Evolutionary conservation across 176 grass and related monocot species (phyloP), one percentile per base, ranked within the genome.

Genomic region (Cenchrus americanus): DNA sequence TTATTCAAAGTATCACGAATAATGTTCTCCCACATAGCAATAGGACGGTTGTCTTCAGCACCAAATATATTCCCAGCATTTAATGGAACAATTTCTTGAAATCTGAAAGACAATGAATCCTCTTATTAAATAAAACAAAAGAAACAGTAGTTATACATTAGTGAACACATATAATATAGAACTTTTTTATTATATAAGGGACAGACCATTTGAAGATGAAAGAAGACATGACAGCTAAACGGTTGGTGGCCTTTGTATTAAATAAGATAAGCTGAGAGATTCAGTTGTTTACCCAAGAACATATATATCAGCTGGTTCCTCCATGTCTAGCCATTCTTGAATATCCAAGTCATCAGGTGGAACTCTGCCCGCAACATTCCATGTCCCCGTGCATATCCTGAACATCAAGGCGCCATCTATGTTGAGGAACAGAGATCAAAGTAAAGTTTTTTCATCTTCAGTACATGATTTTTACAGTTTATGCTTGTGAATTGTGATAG

Each of bases 11-110:
- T 96, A 76, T 94, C 81, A 82, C 96, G 87, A 77, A 98, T 94
- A 58, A 94, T 89, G 75, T 73, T 51, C 48, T 98, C 96, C 96
- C 96, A 98, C 86, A 77, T 85, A 51, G 59, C 78, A 82, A 92
- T 77, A 23, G 96, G 96, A 14, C 93, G 89, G 72, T 57, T 93
- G 57, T 98, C 96, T 89, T 96, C 96, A 59, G 93, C 96, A 14
- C 96, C 96, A 66, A 98, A 92, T 86, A 98, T 93, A 74, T 98
- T 98, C 73, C 96, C 96, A 53, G 93, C 93, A 86, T 98, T 98
- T 78, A 98, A 62, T 75, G 96, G 96, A 86, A 98, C 93, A 87
- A 98, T 89, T 92, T 98, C 96, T 88, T 98, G 96, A 94, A 98
- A 94, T 27, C 96, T 98, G 83, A 69, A 87, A 61, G 32, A 14